Base-by-base conservation (phyloP, 768 basidiomycete genomes). In the Tulasnella sp. region DNA sequence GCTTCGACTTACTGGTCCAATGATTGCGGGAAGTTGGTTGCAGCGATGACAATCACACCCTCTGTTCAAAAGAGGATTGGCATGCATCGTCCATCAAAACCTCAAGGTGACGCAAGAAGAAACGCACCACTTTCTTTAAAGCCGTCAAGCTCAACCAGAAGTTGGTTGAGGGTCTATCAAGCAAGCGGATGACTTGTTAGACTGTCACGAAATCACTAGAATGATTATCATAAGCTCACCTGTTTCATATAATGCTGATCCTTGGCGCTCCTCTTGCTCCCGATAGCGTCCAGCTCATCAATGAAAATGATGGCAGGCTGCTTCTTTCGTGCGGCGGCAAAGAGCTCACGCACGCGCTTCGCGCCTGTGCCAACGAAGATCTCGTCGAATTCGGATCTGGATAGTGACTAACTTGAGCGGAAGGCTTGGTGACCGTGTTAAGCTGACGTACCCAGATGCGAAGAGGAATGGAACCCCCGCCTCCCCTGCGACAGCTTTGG, bases 241-340 rank as follows among this genome's bases (percentile, higher is more conserved):
- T 91, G 89, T 66, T 90, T 91, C 83, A 89, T 82, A 73, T 90
- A 73, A 56, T 73, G 72, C 71, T 92, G 85, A 64, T 90, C 86
- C 60, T 86, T 80, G 61, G 79, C 81, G 65, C 81, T 86, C 47
- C 93, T 84, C 72, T 90, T 93, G 19, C 88, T 84, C 51, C 93
- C 93, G 63, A 97, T 88, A 1, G 93, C 91, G 68, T 97, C 93
- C 30, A 97, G 74, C 68, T 97, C 93, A 66, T 97, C 93, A 67
- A 99, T 98, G 74, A 99, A 99, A 63, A 99, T 92, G 71, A 99
- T 98, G 15, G 96, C 86, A 4, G 96, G 94, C 62, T 94, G 83
- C 70, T 89, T 89, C 74, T 95, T 94, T 54, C 93, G 81, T 23
- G 96, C 96, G 4, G 89, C 84, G 4, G 88, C 83, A 66, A 99